Percentiles rank a stretch among this genome's conserved stretches.
Conservation (phyloP, 371 early-diverging fungal species). For the Mucor mucedo region DNA sequence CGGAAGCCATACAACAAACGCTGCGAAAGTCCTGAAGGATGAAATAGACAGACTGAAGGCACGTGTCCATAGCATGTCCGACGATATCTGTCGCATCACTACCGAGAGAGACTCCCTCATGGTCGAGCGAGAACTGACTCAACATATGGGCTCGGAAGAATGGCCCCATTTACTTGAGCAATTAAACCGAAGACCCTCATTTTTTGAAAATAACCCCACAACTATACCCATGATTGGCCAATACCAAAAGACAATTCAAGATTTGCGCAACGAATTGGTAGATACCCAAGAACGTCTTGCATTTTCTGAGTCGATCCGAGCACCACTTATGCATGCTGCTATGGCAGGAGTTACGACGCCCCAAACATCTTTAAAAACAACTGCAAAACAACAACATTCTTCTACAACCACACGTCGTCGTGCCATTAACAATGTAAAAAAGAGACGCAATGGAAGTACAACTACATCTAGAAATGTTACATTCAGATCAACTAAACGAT, state of each 20-base stretch:
- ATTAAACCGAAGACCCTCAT: conserved; percentile 6
- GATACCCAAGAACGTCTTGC: conserved; percentile 39
- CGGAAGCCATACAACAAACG: conserved; percentile 28
- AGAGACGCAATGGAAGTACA: conserved; percentile 30
- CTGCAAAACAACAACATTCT: conserved; percentile 14
- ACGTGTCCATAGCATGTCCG: conserved; percentile 48
- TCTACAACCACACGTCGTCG: conserved; percentile 9
- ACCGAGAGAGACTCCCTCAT: conserved; percentile 63
- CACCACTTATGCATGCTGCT: conserved; percentile 41
- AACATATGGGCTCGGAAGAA: conserved; percentile 25
- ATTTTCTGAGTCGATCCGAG: conserved; percentile 34
- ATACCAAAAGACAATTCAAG: conserved; percentile 55
- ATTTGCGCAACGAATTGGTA: conserved; percentile 44
- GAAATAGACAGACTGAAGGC: conserved; percentile 57
- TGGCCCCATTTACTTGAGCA: conserved; percentile 22
- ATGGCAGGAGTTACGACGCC: conserved; percentile 20
- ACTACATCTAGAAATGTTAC: conserved; percentile 35
- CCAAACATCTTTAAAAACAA: conserved; percentile 17
- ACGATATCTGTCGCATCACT: conserved; percentile 54
- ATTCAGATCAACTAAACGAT: conserved; percentile 28
- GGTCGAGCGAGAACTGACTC: conserved; percentile 49
- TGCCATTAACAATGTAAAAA: conserved; percentile 12
- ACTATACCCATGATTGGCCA: conserved; percentile 49
- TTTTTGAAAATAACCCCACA: conserved; percentile 1
- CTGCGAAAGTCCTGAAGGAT: conserved; percentile 46